A percentile compares a stretch with the other conserved stretches of the same genome.
phyloP scores from a whole-genome alignment of 179 eudicot genomes.

The Sideroxylon spinosum region DNA sequence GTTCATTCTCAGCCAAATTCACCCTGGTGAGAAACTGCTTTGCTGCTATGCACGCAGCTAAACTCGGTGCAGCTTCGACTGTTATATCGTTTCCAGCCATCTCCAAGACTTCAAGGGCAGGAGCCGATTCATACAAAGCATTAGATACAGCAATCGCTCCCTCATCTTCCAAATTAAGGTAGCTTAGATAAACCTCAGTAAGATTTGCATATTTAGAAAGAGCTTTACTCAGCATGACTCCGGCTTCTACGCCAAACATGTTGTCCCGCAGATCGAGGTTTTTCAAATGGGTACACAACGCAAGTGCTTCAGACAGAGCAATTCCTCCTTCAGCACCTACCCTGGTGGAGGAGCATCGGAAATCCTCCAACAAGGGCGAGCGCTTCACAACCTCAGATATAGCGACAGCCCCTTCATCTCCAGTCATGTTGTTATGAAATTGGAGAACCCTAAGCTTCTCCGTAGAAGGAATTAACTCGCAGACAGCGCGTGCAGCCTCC shows the following conservation, averaged over 20 bases:
- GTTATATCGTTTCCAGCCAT: constrained; percentile 56
- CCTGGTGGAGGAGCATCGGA: constrained; percentile 55
- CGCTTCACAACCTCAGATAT: constrained; percentile 39
- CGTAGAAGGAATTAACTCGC: constrained; percentile 49
- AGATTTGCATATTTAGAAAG: constrained; percentile 26
- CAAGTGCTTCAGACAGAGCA: constrained; percentile 46
- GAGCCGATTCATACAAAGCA: constrained; percentile 37
- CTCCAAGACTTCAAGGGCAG: constrained; percentile 43
- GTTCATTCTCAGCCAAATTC: constrained; percentile 47
- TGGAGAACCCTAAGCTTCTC: constrained; percentile 42
- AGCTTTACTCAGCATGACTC: constrained; percentile 38
- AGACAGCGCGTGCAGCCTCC: constrained; percentile 49
- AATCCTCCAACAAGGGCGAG: constrained; percentile 44
- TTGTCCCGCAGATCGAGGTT: constrained; percentile 52
- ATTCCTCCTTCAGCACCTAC: constrained; percentile 46
- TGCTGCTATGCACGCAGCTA: constrained; percentile 35
- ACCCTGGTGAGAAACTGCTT: constrained; percentile 37
- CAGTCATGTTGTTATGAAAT: constrained; percentile 60
- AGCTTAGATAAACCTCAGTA: constrained; percentile 46
- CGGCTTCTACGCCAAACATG: constrained; percentile 57
- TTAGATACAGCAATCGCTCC: constrained; percentile 37
- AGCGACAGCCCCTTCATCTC: constrained; percentile 50
- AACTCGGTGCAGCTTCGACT: constrained; percentile 34
- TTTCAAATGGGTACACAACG: constrained; percentile 27
- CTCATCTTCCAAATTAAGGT: constrained; percentile 50